Conservation (phyloP, 2,329 filamentous ascomycete species). For the Trichoderma simmonsii region DNA sequence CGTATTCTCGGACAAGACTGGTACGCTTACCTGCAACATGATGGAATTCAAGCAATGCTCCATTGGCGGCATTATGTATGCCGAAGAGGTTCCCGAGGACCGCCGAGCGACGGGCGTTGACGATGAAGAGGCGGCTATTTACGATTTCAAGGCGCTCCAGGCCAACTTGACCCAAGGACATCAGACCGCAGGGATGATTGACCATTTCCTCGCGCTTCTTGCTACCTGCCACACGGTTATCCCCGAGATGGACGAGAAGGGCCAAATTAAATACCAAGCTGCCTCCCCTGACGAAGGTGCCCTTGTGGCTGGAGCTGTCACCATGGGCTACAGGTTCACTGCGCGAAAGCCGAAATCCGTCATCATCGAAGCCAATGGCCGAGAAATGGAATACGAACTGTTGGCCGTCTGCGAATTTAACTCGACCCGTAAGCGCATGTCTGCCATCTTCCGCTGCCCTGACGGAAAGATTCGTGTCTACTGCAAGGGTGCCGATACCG, state of each 20-base stretch:
- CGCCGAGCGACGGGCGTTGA: conserved; percentile 76
- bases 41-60: conserved; percentile 98
- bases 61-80: conserved; percentile 91
- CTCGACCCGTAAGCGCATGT: conserved; percentile 91
- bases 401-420: conserved; percentile 99
- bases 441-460: conserved; percentile 91
- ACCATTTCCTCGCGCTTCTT: conserved; percentile 85
- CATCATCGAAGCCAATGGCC: conserved; percentile 72
- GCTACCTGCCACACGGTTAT: conserved; percentile 97
- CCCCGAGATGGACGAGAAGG: conserved; percentile 78
- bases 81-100: conserved; percentile 88
- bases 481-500: conserved; percentile 95
- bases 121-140: conserved; percentile 76
- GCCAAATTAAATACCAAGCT: conserved; percentile 92
- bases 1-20: conserved; percentile 97
- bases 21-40: conserved; percentile 94
- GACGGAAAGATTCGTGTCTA: conserved; percentile 94
- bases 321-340: conserved; percentile 83
- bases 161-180: conserved; percentile 62
- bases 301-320: conserved; percentile 85
- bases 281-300: conserved; percentile 96
- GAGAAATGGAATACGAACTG: conserved; percentile 79
- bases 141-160: conserved; percentile 75
- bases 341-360: conserved; percentile 88
- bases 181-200: conserved; percentile 49